These are phyloP conservation scores for Beauveria pseudobassiana DNA, from an alignment of 2,329 filamentous ascomycete genomes.

Conservation along the genomic window DNA sequence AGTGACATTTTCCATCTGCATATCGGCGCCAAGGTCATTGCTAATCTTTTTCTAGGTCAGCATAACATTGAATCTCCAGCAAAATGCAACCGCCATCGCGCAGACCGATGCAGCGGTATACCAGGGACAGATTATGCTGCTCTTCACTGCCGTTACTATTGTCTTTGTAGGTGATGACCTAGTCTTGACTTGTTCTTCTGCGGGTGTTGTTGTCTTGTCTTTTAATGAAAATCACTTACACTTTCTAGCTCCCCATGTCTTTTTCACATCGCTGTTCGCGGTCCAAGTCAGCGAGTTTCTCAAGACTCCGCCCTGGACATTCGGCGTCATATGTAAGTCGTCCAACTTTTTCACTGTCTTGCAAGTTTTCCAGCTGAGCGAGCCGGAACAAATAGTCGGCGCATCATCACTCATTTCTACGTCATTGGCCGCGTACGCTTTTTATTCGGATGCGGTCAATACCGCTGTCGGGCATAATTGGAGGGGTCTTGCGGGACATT, in stretches of 20 bases:
- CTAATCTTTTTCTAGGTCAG: neutral
- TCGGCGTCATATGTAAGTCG: conserved; percentile 11
- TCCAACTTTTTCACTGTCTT: no score
- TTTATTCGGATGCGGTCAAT: neutral
- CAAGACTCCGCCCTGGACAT: conserved; percentile 13
- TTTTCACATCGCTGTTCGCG: conserved; percentile 15
- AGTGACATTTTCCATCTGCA: no score
- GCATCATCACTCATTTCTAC: neutral
- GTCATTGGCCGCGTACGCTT: neutral
- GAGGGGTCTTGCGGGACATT: neutral
- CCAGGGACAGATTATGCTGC: conserved; percentile 14
- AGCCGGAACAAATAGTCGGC: neutral
- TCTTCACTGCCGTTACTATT: conserved; percentile 16
- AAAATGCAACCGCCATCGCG: conserved; percentile 14
- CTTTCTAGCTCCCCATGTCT: neutral
- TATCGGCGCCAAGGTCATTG: no score
- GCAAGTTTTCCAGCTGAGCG: neutral
- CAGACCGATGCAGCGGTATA: conserved; percentile 11
- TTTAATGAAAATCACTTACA: neutral
- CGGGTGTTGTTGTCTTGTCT: neutral
- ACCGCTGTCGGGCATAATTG: neutral
- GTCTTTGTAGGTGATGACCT: conserved; percentile 14
- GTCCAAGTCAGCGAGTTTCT: conserved; percentile 14
- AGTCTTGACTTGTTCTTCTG: neutral
- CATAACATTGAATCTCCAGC: conserved; percentile 11